Percentiles rank a stretch among this genome's conserved stretches.
Conservation (phyloP, 306 rosid genomes). For the Vigna mungo region DNA sequence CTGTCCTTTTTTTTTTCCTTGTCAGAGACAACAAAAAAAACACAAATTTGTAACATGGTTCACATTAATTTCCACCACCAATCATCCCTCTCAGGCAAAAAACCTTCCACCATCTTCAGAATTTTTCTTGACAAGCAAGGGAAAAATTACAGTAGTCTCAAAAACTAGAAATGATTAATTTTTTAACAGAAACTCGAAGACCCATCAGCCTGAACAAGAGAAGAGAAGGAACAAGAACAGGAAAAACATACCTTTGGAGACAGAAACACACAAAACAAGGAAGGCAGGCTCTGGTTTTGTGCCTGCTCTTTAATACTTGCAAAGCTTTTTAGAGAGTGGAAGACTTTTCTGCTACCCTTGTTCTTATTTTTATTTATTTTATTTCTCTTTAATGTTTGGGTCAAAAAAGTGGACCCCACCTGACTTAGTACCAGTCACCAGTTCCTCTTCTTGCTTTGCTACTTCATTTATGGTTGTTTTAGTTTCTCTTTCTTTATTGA, state of each 20-base stretch:
- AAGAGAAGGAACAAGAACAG: background rate
- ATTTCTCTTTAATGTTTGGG: conserved; percentile 46
- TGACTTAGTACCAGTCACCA: conserved; percentile 42
- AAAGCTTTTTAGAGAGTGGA: conserved; percentile 34
- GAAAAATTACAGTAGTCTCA: background rate
- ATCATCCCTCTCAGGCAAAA: background rate
- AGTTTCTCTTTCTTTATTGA: background rate
- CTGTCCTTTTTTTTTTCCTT: conserved; percentile 32
- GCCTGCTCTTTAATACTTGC: conserved; percentile 38
- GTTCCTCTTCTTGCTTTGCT: conserved; percentile 43
- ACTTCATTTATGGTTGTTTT: background rate
- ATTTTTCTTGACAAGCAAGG: conserved; percentile 45
- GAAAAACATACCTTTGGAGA: conserved; percentile 48
- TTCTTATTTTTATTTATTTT: background rate
- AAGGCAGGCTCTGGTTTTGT: conserved; percentile 36
- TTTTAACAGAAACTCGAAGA: conserved; percentile 36
- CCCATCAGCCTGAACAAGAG: conserved; percentile 11
- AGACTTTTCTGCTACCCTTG: conserved; percentile 51
- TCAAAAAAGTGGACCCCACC: conserved; percentile 65
- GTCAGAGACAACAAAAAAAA: conserved; percentile 20
- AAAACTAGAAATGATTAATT: conserved; percentile 27
- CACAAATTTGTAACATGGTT: conserved; percentile 16
- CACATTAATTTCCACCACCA: conserved; percentile 4
- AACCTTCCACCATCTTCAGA: background rate
- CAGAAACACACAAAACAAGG: conserved; percentile 13